A percentile compares a stretch with the other conserved stretches of the same genome.
Evolutionary conservation across 108 stramenopile genomes (phyloP).

Genomic region (Bacterosira constricta): DNA sequence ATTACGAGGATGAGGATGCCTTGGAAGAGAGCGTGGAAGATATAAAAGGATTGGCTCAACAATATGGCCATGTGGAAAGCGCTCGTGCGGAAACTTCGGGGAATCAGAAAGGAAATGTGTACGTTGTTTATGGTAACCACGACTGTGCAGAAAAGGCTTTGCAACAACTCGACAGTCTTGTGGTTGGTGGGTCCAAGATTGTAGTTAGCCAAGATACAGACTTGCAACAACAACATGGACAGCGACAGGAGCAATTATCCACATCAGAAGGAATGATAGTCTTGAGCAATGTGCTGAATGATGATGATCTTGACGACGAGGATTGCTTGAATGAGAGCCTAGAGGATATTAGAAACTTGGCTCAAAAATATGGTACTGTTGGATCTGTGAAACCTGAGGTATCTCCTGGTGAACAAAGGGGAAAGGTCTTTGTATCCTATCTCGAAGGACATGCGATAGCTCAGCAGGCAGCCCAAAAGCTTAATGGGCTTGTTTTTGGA

Average conservation of each 20-base stretch:
- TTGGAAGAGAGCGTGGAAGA: constrained; percentile 74
- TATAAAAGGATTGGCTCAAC: constrained; percentile 50
- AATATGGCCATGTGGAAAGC: constrained; percentile 37
- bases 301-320: constrained; percentile 61
- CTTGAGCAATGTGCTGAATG: constrained; percentile 48
- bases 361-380: constrained; percentile 32
- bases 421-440: constrained; percentile 29
- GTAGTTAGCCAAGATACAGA: constrained; percentile 5
- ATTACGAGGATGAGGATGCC: constrained; percentile 77
- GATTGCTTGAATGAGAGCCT: constrained; percentile 50
- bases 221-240: not conserved
- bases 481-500: constrained; percentile 73
- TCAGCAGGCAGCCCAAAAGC: constrained; percentile 43
- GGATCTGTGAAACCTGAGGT: constrained; percentile 21
- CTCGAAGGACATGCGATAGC: constrained; percentile 31
- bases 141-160: constrained; percentile 31
- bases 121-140: constrained; percentile 19
- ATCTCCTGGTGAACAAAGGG: constrained; percentile 19
- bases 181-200: constrained; percentile 39
- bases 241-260: no score
- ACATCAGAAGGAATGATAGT: constrained; percentile 12
- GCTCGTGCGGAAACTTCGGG: constrained; percentile 20
- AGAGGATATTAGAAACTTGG: constrained; percentile 40
- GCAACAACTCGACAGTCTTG: constrained; percentile 38
- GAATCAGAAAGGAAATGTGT: constrained; percentile 28